Conservation (phyloP, 257 asterid genomes). For the Catharanthus roseus region DNA sequence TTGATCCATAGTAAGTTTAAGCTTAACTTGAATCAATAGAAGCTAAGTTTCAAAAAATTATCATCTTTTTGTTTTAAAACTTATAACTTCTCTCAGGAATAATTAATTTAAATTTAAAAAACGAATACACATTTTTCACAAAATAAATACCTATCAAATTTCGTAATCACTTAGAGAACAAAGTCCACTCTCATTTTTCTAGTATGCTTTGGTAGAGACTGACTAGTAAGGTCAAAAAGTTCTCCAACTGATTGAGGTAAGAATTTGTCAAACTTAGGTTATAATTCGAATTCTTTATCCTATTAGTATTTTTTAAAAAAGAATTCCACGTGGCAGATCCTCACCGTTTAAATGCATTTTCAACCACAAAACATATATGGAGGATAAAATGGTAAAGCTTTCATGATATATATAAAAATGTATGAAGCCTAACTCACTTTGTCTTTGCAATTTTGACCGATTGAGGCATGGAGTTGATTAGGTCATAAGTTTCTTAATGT, state of each 20-base stretch:
- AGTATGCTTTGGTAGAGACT: neutral
- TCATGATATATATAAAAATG: neutral
- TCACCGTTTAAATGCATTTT: neutral
- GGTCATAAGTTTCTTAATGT: neutral
- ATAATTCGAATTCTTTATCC: no score
- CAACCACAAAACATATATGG: neutral
- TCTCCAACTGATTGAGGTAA: neutral
- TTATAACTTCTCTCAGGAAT: no score
- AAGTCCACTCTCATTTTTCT: neutral
- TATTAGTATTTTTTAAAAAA: no score
- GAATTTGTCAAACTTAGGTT: neutral
- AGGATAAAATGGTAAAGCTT: neutral
- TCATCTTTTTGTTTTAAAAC: no score
- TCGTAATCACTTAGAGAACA: no score
- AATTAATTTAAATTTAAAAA: no score
- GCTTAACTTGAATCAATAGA: no score
- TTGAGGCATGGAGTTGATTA: neutral
- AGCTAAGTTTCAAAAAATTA: no score
- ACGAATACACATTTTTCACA: no score
- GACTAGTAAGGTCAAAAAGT: neutral
- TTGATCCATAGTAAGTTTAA: no score
- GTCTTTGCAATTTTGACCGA: neutral
- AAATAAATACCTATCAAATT: no score
- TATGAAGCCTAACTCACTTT: slow-evolving; percentile 4
- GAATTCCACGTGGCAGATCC: no score